These are phyloP conservation scores for Boletellus deceptivus DNA, from an alignment of 1,284 basidiomycete genomes.

Conservation along the genomic window DNA sequence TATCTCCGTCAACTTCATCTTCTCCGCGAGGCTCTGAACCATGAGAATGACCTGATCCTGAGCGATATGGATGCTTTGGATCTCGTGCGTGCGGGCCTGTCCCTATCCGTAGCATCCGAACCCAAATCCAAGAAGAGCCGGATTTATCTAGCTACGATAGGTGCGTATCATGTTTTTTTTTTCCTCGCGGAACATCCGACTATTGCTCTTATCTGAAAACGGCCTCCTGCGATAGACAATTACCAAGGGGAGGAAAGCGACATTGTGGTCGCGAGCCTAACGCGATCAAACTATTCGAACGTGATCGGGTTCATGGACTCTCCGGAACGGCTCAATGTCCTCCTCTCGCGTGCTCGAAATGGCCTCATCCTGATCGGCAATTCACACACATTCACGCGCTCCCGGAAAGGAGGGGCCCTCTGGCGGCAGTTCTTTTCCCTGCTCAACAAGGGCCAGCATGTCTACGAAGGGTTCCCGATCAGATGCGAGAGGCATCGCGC, in stretches of 20 bases:
- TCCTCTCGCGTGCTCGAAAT: slow-evolving; percentile 61
- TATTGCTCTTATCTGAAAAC: too few species aligned
- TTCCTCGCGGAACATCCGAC: too few species aligned
- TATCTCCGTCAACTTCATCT: slow-evolving; percentile 61
- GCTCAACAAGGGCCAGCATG: slow-evolving; percentile 40
- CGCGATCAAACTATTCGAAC: slow-evolving; percentile 50
- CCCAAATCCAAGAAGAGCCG: slow-evolving; percentile 12
- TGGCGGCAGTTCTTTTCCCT: slow-evolving; percentile 50
- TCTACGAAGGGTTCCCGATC: slow-evolving; percentile 58
- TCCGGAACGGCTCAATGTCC: slow-evolving; percentile 62
- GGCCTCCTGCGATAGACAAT: slow-evolving; percentile 41
- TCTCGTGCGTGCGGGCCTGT: slow-evolving; percentile 4
- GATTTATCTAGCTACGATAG: slow-evolving; percentile 58
- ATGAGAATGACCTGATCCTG: slow-evolving; percentile 54
- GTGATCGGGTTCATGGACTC: slow-evolving; percentile 68
- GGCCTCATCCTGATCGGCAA: slow-evolving; percentile 64
- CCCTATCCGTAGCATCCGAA: fast-evolving
- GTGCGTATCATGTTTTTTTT: slow-evolving; percentile 29
- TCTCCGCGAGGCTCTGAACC: slow-evolving; percentile 43
- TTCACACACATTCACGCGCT: slow-evolving; percentile 49
- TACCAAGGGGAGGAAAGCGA: slow-evolving; percentile 70
- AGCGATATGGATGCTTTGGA: slow-evolving; percentile 55
- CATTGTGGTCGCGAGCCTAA: slow-evolving; percentile 58
- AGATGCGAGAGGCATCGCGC: slow-evolving; percentile 53
- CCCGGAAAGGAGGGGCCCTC: slow-evolving; percentile 49